Base-by-base conservation (phyloP, 768 basidiomycete species). In the Xanthoconium stramineum region DNA sequence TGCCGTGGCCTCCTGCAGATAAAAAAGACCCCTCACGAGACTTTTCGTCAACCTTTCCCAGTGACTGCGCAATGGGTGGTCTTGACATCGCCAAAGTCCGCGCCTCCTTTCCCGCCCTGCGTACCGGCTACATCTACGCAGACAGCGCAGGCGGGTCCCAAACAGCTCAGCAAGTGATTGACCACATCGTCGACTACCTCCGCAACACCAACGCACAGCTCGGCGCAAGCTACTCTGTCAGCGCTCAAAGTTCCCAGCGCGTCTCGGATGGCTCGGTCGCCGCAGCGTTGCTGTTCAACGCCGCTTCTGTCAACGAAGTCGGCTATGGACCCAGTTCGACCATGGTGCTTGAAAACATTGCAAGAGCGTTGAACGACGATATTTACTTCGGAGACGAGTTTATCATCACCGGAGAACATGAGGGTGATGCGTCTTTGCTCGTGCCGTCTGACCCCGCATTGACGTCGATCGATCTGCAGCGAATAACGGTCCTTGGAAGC, bases 71-170 rank as follows among this genome's bases (percentile, higher is more conserved):
- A 15, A 69, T 72, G 69, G 50, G 47, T 53, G 29, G 44, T 24
- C 63, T 85, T 61, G 79, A 84, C 69, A 73, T 86, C 28, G 62
- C 68, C 17, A 70, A 73, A 61, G 83, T 78, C 43, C 82, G 86
- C 51, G 75, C 79, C 32, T 78, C 80, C 37, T 90, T 91, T 66
- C 89, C 87, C 5, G 71, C 84, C 5, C 73, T 91, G 29, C 67
- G 74, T 32, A 72, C 76, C 1, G 83, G 82, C 2, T 89, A 77
- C 62, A 78, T 88, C 57, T 90, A 81, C 62, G 89, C 78, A 3
- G 89, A 90, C 73, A 91, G 88, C 56, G 89, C 89, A 0, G 89
- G 88, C 0, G 89, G 88, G 9, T 89, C 88, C 3, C 89, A 83
- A 66, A 81, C 79, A 38, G 71, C 82, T 1, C 73, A 78, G 47